Percentiles rank a stretch among this genome's conserved stretches.
phyloP scores from a whole-genome alignment of 2,329 filamentous ascomycete species.

The Amauroascus niger region DNA sequence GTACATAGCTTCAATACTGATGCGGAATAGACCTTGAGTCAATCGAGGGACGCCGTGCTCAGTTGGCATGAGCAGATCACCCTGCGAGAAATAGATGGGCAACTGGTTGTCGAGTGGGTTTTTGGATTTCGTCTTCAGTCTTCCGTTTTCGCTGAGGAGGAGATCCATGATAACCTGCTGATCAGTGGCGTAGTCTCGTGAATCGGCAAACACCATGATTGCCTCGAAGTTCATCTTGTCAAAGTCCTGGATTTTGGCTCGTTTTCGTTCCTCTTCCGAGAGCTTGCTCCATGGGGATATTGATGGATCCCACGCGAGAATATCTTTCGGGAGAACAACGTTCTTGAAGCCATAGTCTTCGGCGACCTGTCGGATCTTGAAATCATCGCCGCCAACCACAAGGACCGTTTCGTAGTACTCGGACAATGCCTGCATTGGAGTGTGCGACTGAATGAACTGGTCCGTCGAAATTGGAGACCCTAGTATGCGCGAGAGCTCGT shows the following conservation, averaged over 20 bases:
- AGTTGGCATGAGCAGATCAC: slow-evolving; percentile 55
- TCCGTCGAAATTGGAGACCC: slow-evolving; percentile 56
- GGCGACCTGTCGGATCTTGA: slow-evolving; percentile 62
- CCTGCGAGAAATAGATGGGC: slow-evolving; percentile 64
- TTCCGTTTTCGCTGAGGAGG: slow-evolving; percentile 57
- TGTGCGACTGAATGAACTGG: slow-evolving; percentile 70
- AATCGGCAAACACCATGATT: slow-evolving; percentile 66
- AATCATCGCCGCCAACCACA: slow-evolving; percentile 65
- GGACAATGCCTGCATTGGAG: slow-evolving; percentile 63
- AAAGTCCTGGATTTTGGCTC: slow-evolving; percentile 62
- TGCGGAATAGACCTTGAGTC: slow-evolving; percentile 66
- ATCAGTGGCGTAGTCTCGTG: slow-evolving; percentile 63
- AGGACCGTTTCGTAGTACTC: slow-evolving; percentile 70
- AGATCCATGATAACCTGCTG: slow-evolving; percentile 69
- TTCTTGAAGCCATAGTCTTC: slow-evolving; percentile 66
- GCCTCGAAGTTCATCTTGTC: slow-evolving; percentile 61
- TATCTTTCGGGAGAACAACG: slow-evolving; percentile 63
- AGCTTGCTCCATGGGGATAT: slow-evolving; percentile 61
- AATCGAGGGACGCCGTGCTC: slow-evolving; percentile 55
- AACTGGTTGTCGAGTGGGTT: slow-evolving; percentile 58
- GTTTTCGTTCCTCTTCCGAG: slow-evolving; percentile 56
- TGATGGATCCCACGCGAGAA: slow-evolving; percentile 58
- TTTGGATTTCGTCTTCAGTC: slow-evolving; percentile 54
- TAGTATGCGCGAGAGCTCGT: slow-evolving; percentile 59
- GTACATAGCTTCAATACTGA: slow-evolving; percentile 59